Base-by-base conservation (phyloP, 2,329 filamentous ascomycete genomes). In the Calonectria multiphialidica region DNA sequence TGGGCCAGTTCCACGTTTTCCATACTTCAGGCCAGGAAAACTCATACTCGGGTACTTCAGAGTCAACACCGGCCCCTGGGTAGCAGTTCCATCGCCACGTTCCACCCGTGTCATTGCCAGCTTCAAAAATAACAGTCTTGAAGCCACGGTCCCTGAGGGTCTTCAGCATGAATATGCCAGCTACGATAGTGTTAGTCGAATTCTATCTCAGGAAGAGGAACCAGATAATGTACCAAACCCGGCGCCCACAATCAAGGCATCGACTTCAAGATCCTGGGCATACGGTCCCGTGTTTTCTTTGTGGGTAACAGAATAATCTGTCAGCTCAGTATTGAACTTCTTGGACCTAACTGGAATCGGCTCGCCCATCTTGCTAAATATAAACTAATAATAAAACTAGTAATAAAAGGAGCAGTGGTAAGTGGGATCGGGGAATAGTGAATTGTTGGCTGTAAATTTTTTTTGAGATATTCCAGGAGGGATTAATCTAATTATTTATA, bases 51-150 rank as follows among this genome's bases (percentile, higher is more conserved):
- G 88, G 88, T 3, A 88, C 84, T 66, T 89, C 86, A 0, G 86
- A 88, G 80, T 92, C 90, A 2, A 90, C 88, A 0, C 84, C 81
- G 1, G 88, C 86, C 0, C 89, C 89, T 0, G 88, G 89, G 74
- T 90, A 91, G 75, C 85, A 85, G 78, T 90, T 90, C 87, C 86
- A 90, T 50, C 85, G 81, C 90, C 90, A 92, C 0, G 85, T 87
- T 28, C 89, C 89, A 2, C 89, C 89, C 0, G 85, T 79, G 63
- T 87, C 85, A 10, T 84, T 84, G 13, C 87, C 89, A 0, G 88
- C 87, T 72, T 92, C 90, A 72, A 87, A 88, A 25, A 91, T 83
- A 35, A 86, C 83, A 2, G 84, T 81, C 15, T 86, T 87, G 35
- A 87, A 79, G 1, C 89, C 89, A 12, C 83, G 82, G 12, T 89